Base-by-base conservation (phyloP, 768 basidiomycete genomes). In the Suillus tomentosus region DNA sequence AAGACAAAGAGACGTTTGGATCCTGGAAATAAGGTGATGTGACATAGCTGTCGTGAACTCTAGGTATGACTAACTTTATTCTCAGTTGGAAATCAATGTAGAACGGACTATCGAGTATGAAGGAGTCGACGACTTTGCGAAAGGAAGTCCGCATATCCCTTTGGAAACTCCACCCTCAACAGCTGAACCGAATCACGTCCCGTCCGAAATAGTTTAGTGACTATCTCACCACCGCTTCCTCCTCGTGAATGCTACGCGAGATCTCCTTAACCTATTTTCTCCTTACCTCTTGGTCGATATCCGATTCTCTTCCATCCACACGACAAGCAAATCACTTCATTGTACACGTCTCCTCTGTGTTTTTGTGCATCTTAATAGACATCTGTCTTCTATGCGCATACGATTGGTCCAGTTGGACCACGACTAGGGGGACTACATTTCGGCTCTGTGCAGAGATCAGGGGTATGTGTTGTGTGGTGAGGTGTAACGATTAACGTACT, bases 71-170 rank as follows among this genome's bases (percentile, higher is more conserved):
- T 40, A 24, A 57, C 39, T 40, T 40, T 24, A 9, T 57, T 10
- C 27, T 15, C 19, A 74, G 73, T 64, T 74, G 40, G 73, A 74
- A 59, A 72, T 74, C 19, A 74, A 68, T 10, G 67, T 74, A 0
- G 68, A 72, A 53, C 74, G 72, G 53, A 74, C 68, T 5, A 64
- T 76, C 14, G 74, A 74, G 15, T 65, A 74, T 39, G 74, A 67
- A 17, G 56, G 9, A 24, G 7, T 10, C 9, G 24, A 27, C 4
- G 39, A 15, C 56, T 40, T 40, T 27, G 14, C 15, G 22, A 40
- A 57, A 36, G 24, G 15, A 40, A 57, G 27, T 34, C 17, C 51
- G 9, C 51, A 40, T 11, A 40, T 17, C 13, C 56, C 56, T 24
- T 40, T 24, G 13, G 55, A 57, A 15, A 39, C 15, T 57, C 15